A percentile compares a stretch with the other conserved stretches of the same genome.
Conservation (phyloP, 495 filamentous ascomycete genomes). For the Lepraria neglecta region DNA sequence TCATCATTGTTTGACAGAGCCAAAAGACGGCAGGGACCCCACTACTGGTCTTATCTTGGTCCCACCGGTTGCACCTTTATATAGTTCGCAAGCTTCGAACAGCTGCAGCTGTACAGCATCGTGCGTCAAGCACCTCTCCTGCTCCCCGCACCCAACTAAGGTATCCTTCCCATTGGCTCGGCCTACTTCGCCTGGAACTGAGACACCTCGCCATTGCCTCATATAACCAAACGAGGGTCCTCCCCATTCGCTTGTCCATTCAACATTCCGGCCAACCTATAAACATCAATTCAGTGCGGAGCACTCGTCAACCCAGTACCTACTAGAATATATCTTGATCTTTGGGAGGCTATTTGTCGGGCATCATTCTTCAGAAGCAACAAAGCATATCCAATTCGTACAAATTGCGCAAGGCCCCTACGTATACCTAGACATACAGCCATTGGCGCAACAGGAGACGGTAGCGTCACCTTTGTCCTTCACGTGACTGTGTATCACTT, state of each 20-base stretch:
- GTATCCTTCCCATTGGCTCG: neutral
- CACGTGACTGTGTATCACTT: constrained; percentile 3
- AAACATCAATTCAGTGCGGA: neutral
- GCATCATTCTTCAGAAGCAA: neutral
- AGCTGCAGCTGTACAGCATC: constrained; percentile 11
- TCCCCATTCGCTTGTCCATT: constrained; percentile 2
- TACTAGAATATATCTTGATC: neutral
- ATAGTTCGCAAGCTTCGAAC: constrained; percentile 4
- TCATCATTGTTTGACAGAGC: constrained; percentile 3
- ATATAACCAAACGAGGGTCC: constrained; percentile 5
- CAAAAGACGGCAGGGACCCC: constrained; percentile 2
- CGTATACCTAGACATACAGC: constrained; percentile 3
- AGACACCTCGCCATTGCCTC: neutral
- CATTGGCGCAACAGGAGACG: constrained; percentile 6
- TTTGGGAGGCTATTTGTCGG: constrained; percentile 5
- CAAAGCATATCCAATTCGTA: neutral
- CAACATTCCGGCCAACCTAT: neutral
- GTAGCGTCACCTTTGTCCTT: neutral
- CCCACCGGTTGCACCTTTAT: neutral
- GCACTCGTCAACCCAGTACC: neutral
- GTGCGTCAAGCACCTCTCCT: constrained; percentile 5
- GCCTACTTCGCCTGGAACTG: neutral
- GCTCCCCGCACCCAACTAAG: constrained; percentile 7
- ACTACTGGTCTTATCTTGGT: constrained; percentile 3
- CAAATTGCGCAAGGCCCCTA: neutral